Conservation (phyloP, 1,284 basidiomycete genomes). For the Ganoderma lingzhi region DNA sequence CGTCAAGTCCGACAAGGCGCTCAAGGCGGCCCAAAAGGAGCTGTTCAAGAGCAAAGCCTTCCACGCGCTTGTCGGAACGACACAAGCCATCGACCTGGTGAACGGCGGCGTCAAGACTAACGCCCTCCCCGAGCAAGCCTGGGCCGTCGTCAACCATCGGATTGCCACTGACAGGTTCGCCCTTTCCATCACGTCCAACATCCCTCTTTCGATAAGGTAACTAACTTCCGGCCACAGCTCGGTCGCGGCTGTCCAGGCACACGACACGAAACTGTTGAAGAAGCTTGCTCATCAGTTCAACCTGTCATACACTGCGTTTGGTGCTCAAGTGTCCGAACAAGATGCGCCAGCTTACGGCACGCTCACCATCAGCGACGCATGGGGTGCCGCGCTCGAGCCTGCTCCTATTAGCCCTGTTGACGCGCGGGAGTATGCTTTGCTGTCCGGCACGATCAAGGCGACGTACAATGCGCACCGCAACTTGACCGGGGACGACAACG, state of each 20-base stretch:
- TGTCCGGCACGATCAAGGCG: slow-evolving; percentile 59
- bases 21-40: slow-evolving; percentile 50
- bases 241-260: slow-evolving; percentile 50
- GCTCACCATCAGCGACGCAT: slow-evolving; percentile 52
- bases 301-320: slow-evolving; percentile 56
- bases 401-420: slow-evolving; percentile 62
- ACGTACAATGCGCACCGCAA: slow-evolving; percentile 49
- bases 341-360: slow-evolving; percentile 44
- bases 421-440: slow-evolving; percentile 54
- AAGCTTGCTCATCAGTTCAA: slow-evolving; percentile 54
- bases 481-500: slow-evolving; percentile 39
- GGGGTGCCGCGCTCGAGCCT: slow-evolving; percentile 57
- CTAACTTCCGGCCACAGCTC: slow-evolving; percentile 48
- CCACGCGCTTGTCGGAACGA: slow-evolving; percentile 55
- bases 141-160: slow-evolving; percentile 62
- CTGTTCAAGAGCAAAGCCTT: slow-evolving; percentile 43
- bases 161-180: slow-evolving; percentile 54
- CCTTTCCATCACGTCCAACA: background rate
- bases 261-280: slow-evolving; percentile 50
- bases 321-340: slow-evolving; percentile 39
- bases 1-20: slow-evolving; percentile 49
- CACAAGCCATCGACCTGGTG: slow-evolving; percentile 68
- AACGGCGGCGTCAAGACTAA: slow-evolving; percentile 70
- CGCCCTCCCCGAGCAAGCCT: slow-evolving; percentile 63
- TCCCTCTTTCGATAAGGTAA: background rate